Conservation (phyloP, 306 rosid species). For the Citrullus colocynthis region DNA sequence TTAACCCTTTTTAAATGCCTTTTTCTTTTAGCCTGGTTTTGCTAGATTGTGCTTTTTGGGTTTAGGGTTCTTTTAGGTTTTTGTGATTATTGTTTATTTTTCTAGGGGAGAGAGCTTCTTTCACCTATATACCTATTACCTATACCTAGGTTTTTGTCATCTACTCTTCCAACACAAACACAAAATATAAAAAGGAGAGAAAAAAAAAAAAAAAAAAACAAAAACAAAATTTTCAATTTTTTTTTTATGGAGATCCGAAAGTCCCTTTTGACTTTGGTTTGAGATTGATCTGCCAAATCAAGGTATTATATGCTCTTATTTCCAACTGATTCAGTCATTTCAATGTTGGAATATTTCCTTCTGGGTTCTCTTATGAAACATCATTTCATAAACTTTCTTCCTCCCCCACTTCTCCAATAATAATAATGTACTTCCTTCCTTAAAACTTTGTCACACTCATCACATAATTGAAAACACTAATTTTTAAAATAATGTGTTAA, state of each 20-base stretch:
- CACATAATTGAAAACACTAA: too few species aligned
- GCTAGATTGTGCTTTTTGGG: background rate
- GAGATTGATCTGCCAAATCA: slow-evolving; percentile 33
- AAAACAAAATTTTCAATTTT: background rate
- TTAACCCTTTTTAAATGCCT: background rate
- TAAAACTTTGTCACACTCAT: background rate
- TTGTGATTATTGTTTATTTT: background rate
- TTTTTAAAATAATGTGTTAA: background rate
- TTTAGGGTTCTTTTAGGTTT: background rate
- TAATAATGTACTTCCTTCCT: background rate
- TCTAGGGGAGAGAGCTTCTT: background rate
- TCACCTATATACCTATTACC: background rate
- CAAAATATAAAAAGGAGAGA: too few species aligned
- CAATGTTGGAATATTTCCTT: slow-evolving; percentile 17
- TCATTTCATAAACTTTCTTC: slow-evolving; percentile 8
- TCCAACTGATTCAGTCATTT: slow-evolving; percentile 30
- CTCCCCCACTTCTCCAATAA: background rate
- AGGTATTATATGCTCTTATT: slow-evolving; percentile 34
- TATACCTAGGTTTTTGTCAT: slow-evolving; percentile 5
- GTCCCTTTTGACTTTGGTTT: background rate
- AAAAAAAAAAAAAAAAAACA: background rate
- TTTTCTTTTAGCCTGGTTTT: background rate
- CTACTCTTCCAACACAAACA: background rate
- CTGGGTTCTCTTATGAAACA: slow-evolving; percentile 17
- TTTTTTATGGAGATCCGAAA: background rate